Percentiles rank a stretch among this genome's conserved stretches.
phyloP scores from a whole-genome alignment of 1,284 basidiomycete genomes.

The Sanghuangporus baumii region DNA sequence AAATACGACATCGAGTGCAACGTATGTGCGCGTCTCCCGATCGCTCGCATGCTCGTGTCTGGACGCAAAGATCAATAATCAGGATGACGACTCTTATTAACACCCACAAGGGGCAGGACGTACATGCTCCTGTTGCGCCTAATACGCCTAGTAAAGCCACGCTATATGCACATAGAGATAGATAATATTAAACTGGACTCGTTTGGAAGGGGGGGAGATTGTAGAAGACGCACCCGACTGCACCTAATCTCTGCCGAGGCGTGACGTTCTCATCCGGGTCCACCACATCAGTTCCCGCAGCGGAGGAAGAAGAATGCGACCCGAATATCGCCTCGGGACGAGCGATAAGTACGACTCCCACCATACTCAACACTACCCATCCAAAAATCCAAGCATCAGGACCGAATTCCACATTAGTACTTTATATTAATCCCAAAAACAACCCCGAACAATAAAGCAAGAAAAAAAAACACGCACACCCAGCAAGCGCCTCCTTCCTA shows the following conservation, averaged over 20 bases:
- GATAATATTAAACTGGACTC: background rate
- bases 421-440: too few species aligned
- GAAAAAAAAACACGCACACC: conserved; percentile 37
- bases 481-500: conserved; percentile 54
- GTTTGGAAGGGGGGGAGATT: background rate
- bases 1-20: conserved; percentile 71
- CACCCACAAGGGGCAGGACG: conserved; percentile 21
- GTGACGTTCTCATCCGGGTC: conserved; percentile 28
- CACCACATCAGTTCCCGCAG: too few species aligned
- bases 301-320: conserved; percentile 16
- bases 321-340: conserved; percentile 46
- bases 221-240: conserved; percentile 38
- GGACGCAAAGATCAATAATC: background rate
- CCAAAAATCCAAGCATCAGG: background rate
- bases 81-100: background rate
- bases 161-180: conserved; percentile 26
- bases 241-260: conserved; percentile 40
- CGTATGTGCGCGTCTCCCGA: conserved; percentile 69
- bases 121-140: conserved; percentile 58
- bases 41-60: conserved; percentile 66
- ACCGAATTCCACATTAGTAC: background rate
- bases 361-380: conserved; percentile 41
- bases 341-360: conserved; percentile 61
- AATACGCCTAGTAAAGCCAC: conserved; percentile 53
- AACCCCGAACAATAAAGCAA: too few species aligned